Conservation (phyloP, 257 asterid genomes). For the Ajuga chamaepitys region DNA sequence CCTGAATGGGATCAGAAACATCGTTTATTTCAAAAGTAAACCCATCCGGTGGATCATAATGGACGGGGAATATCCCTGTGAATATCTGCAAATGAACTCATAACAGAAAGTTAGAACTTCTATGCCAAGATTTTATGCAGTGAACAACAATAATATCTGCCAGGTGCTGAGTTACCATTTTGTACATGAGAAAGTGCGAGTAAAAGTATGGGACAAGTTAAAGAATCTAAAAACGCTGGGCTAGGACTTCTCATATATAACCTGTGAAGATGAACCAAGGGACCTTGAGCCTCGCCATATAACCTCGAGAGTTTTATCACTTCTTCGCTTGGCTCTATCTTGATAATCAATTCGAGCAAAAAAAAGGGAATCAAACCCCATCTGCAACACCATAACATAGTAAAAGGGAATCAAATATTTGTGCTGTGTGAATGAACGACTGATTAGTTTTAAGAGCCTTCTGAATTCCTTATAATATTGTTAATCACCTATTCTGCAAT, state of each 20-base stretch:
- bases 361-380: slow-evolving; percentile 75
- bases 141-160: slow-evolving; percentile 1
- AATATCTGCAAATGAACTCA: slow-evolving; percentile 48
- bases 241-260: slow-evolving; percentile 14
- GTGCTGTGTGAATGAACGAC: neutral
- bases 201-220: slow-evolving; percentile 4
- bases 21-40: slow-evolving; percentile 72
- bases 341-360: slow-evolving; percentile 83
- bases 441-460: neutral
- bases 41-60: slow-evolving; percentile 74
- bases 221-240: slow-evolving; percentile 2
- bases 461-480: neutral
- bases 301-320: slow-evolving; percentile 65
- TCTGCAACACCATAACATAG: slow-evolving; percentile 35
- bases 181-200: neutral
- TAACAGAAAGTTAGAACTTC: slow-evolving; percentile 14
- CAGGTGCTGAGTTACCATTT: neutral
- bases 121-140: neutral
- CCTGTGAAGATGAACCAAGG: slow-evolving; percentile 76
- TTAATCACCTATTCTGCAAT: neutral
- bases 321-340: slow-evolving; percentile 62
- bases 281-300: slow-evolving; percentile 77
- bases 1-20: slow-evolving; percentile 70
- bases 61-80: slow-evolving; percentile 65
- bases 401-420: slow-evolving; percentile 11